Evolutionary conservation across 257 asterid genomes (phyloP), one percentile per base, ranked within the genome.

Genomic region (Nicotiana paniculata): DNA sequence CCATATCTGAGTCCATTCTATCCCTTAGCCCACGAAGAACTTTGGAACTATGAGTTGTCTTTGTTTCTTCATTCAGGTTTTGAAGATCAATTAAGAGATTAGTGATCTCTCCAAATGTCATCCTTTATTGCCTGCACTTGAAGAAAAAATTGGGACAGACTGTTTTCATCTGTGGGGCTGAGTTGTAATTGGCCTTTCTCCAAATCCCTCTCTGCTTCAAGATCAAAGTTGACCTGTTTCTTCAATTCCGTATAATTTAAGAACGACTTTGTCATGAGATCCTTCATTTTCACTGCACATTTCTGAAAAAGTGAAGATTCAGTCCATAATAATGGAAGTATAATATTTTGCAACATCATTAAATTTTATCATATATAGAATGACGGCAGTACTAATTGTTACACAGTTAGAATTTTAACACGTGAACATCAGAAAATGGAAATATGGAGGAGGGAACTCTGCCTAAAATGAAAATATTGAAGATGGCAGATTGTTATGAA

Each of bases 201-300:
- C 48, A 92, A 32, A 82, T 91, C 97, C 28, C 33, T 85, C n/a
- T 90, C 89, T 18, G 81, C 77, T 84, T 91, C 90, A 48, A 81
- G 58, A 83, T 90, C 93, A 80, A 88, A 30, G 72, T 82, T 87
- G 80, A 90, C 89, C 83, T 91, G 97, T 79, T 89, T 93, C 89
- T 93, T 95, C 93, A 93, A 80, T 70, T 93, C 97, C 35, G 90
- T 91, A 79, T 93, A 95, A 87, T 89, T 89, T 81, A 88, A 58
- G 82, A 93, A 93, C n/a, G 98, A 95, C 30, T 88, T 91, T 2
- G 95, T 92, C 97, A 95, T 90, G 6, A 95, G 93, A 91, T 95
- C 96, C 82, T 95, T 95, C 97, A 95, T 95, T 85, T 88, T 91
- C 46, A 11, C 72, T 1, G 21, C 78, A 74, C 26, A 21, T 64